Evolutionary conservation across 805 yeast genomes (phyloP).

Genomic region (Kuraishia cidri): DNA sequence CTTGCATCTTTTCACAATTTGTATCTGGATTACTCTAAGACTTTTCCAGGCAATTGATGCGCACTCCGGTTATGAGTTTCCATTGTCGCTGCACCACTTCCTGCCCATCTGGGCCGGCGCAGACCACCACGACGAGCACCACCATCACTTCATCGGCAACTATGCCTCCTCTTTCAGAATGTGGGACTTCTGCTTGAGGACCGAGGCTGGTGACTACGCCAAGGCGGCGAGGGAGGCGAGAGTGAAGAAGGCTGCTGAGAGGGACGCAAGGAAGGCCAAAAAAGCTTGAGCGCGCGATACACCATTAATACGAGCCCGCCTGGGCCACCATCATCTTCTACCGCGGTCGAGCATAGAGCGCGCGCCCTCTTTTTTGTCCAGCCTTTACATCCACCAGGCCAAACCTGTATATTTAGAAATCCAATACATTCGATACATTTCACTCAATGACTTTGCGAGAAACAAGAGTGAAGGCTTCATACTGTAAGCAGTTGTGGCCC

Average conservation of each 20-base stretch:
- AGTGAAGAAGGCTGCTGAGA: conserved; percentile 48
- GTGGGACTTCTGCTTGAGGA: conserved; percentile 84
- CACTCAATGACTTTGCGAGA: too few relatives aligned
- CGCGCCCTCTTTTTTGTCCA: too few relatives aligned
- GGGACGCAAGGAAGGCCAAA: conserved; percentile 21
- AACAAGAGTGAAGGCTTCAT: too few relatives aligned
- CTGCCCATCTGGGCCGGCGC: conserved; percentile 98
- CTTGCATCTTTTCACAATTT: conserved; percentile 84
- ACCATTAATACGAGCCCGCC: too few relatives aligned
- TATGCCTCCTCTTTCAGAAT: conserved; percentile 93
- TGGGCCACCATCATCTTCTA: too few relatives aligned
- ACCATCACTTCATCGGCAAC: conserved; percentile 91
- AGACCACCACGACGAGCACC: conserved; percentile 96
- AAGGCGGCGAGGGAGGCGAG: conserved; percentile 63
- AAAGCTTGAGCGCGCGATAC: too few relatives aligned
- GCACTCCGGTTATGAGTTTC: conserved; percentile 97
- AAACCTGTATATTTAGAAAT: neutral
- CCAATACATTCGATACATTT: too few relatives aligned
- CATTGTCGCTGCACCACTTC: conserved; percentile 89
- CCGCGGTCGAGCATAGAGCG: too few relatives aligned
- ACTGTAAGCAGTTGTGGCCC: too few relatives aligned
- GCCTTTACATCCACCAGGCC: neutral
- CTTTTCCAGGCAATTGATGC: conserved; percentile 96
- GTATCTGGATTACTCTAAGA: conserved; percentile 80
- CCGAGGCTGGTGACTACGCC: conserved; percentile 86